Percentiles rank a stretch among this genome's conserved stretches.
These are phyloP conservation scores for Stenogyne calaminthoides DNA, from an alignment of 305 asterid genomes.

Conservation along the genomic window DNA sequence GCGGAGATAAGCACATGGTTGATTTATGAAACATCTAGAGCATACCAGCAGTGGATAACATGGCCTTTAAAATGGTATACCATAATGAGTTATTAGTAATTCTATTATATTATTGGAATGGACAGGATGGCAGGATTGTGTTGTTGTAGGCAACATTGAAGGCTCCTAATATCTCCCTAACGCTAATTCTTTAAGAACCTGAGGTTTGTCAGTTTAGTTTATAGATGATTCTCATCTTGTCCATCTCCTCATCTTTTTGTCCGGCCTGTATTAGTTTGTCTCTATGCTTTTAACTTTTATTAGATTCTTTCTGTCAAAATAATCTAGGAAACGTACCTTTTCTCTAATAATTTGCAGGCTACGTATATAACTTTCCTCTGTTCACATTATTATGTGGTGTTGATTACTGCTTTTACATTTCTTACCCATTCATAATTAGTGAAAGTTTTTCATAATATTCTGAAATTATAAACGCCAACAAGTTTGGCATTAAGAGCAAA, in stretches of 20 bases:
- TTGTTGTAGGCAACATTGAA: constrained; percentile 87
- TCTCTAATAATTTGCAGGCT: not conserved
- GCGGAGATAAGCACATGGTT: constrained; percentile 14
- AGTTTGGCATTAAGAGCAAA: constrained; percentile 16
- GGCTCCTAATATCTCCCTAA: constrained; percentile 84
- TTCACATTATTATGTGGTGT: constrained; percentile 5
- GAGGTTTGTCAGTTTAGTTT: constrained; percentile 64
- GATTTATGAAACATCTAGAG: constrained; percentile 21
- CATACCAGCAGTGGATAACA: not conserved
- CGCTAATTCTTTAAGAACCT: constrained; percentile 71
- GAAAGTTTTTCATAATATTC: constrained; percentile 6
- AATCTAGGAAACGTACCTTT: not conserved
- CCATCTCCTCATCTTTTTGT: constrained; percentile 20
- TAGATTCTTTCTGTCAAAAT: not conserved
- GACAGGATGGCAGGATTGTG: constrained; percentile 88
- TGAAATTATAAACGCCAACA: not conserved
- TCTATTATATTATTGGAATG: constrained; percentile 27
- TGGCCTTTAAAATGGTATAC: constrained; percentile 16
- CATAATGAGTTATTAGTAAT: constrained; percentile 5
- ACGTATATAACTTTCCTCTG: not conserved
- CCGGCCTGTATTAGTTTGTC: not conserved
- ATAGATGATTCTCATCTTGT: constrained; percentile 1
- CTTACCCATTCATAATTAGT: constrained; percentile 12
- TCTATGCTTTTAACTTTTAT: constrained; percentile 1
- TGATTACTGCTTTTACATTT: not conserved